phyloP scores from a whole-genome alignment of 2,329 filamentous ascomycete genomes.

The Elsinoe necatrix region DNA sequence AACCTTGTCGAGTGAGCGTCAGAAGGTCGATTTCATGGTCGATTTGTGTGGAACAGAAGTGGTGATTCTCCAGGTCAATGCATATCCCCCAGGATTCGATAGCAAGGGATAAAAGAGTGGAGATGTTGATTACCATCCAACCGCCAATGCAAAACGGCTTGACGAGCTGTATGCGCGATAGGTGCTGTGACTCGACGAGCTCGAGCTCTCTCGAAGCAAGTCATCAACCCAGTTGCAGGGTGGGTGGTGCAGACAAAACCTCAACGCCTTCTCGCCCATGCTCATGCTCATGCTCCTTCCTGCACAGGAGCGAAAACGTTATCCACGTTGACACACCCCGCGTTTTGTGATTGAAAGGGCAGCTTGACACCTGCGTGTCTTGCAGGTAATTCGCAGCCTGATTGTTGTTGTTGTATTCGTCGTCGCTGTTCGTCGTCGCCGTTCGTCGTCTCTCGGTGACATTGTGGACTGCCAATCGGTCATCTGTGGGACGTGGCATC shows the following conservation, averaged over 20 bases:
- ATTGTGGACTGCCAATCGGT: background rate
- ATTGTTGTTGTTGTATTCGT: no score
- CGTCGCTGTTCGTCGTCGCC: no score
- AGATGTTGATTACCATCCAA: background rate
- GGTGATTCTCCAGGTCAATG: background rate
- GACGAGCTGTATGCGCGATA: background rate
- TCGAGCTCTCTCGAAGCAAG: background rate
- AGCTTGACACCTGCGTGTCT: slow-evolving; percentile 1
- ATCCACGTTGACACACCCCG: background rate
- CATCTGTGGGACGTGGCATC: background rate
- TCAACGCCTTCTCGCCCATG: background rate
- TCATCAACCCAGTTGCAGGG: background rate
- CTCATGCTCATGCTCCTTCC: slow-evolving; percentile 3
- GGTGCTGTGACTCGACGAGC: background rate
- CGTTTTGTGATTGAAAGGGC: slow-evolving; percentile 6
- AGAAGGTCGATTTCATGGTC: background rate
- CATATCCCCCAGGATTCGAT: slow-evolving; percentile 10
- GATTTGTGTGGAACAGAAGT: background rate
- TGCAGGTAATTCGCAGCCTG: background rate
- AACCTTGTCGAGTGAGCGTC: background rate
- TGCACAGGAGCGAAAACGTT: slow-evolving; percentile 5
- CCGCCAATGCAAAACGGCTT: slow-evolving; percentile 3
- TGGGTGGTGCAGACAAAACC: background rate
- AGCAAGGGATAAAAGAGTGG: background rate
- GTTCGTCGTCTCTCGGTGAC: background rate